Percentiles rank a stretch among this genome's conserved stretches.
phyloP scores from a whole-genome alignment of 2,329 filamentous ascomycete genomes.

The Erysiphe pulchra region DNA sequence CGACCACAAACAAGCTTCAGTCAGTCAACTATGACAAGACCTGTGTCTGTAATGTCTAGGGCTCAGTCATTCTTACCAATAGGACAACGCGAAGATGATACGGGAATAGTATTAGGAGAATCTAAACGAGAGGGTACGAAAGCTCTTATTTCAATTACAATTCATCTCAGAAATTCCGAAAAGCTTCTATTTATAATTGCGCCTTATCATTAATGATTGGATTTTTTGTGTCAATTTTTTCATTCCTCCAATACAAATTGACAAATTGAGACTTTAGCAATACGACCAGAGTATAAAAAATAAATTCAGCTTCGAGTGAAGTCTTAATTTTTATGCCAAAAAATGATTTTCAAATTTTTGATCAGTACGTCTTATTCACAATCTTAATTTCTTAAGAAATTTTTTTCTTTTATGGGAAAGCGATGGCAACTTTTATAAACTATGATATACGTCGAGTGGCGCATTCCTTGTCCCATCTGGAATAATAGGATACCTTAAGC shows the following conservation, averaged over 20 bases:
- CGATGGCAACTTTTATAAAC: too few species aligned
- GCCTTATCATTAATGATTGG: not conserved
- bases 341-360: too few species aligned
- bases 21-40: constrained; percentile 22
- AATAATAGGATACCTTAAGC: not conserved
- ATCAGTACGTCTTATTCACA: too few species aligned
- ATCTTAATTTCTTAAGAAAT: too few species aligned
- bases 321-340: too few species aligned
- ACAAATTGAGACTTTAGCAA: too few species aligned
- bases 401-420: too few species aligned
- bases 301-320: too few species aligned
- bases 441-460: too few species aligned
- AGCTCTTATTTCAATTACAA: constrained; percentile 13
- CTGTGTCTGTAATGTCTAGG: constrained; percentile 16
- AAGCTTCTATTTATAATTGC: not conserved
- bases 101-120: constrained; percentile 7
- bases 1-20: constrained; percentile 21
- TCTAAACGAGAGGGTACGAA: constrained; percentile 25
- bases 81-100: constrained; percentile 14
- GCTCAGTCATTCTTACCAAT: constrained; percentile 18
- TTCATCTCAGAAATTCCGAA: not conserved
- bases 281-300: too few species aligned
- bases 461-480: not conserved
- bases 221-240: not conserved
- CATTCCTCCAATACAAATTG: too few species aligned